A percentile compares a stretch with the other conserved stretches of the same genome.
Conservation (phyloP, 2,329 filamentous ascomycete genomes). For the Fusarium albidum region DNA sequence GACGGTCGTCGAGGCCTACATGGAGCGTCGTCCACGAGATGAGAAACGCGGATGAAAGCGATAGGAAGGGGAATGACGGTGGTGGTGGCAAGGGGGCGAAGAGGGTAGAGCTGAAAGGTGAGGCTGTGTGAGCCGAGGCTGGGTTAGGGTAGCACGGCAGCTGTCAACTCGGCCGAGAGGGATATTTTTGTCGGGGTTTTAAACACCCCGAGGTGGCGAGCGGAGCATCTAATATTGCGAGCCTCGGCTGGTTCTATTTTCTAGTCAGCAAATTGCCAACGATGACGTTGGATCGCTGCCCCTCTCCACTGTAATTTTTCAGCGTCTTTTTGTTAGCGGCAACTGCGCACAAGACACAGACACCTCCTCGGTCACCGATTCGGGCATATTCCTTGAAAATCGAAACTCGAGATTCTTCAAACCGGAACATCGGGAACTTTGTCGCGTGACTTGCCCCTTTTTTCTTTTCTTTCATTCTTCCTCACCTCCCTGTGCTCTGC, state of each 20-base stretch:
- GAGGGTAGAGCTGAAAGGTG: not conserved
- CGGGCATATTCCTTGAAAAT: conserved; percentile 27
- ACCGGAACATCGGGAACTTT: conserved; percentile 9
- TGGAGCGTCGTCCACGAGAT: conserved; percentile 40
- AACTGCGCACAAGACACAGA: conserved; percentile 39
- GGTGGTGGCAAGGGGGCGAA: too few relatives aligned
- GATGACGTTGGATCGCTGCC: conserved; percentile 8
- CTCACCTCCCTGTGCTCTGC: not conserved
- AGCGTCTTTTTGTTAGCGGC: conserved; percentile 16
- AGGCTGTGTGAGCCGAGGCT: conserved; percentile 5
- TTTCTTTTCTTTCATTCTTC: conserved; percentile 3
- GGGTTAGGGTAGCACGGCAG: conserved; percentile 16
- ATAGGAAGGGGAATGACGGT: too few relatives aligned
- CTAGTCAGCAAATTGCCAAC: too few relatives aligned
- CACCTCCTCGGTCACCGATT: conserved; percentile 36
- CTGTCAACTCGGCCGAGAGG: conserved; percentile 32
- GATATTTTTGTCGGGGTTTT: not conserved
- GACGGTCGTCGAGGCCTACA: conserved; percentile 46
- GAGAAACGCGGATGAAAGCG: too few relatives aligned
- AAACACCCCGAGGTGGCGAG: not conserved
- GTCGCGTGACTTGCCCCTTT: conserved; percentile 38
- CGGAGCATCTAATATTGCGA: not conserved
- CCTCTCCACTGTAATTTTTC: conserved; percentile 1
- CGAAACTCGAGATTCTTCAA: not conserved
- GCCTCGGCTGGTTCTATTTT: conserved; percentile 17